Base-by-base conservation (phyloP, 768 basidiomycete species). In the Baorangia bicolor region DNA sequence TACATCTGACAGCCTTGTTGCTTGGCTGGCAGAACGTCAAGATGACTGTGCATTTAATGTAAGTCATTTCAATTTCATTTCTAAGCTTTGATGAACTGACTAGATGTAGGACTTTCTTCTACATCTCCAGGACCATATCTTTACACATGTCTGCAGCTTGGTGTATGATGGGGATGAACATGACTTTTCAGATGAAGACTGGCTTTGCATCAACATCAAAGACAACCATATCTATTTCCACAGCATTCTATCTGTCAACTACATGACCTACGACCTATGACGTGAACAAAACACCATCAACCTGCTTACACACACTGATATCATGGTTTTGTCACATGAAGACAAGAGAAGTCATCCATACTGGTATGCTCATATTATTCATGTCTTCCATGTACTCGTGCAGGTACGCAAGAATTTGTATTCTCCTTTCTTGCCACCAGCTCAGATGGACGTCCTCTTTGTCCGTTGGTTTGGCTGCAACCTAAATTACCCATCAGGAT, bases 401-500 rank as follows among this genome's bases (percentile, higher is more conserved):
- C 28, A 28, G 28, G 28, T 9, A 28, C 8, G 8, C 1, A 5
- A 28, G 28, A 28, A 28, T 9, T 1, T 28, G 9, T 28, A 28
- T 9, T 28, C 28, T 1, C 28, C 8, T 5, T 28, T 28, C 28
- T 28, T 9, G 8, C 28, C 5, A 1, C 53, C 53, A 0, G 53
- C 58, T 2, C 58, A 53, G 2, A 72, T 79, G 61, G 69, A 77
- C 5, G 73, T 80, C 28, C 57, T 82, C 2, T 79, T 74, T 68
- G 75, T 81, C 0, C 64, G 68, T 1, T 77, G 77, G 75, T 66
- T 76, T 40, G 67, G 72, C 0, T 49, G 53, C 0, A 73, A 28
- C 9, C 6, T 28, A 9, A 28, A 28, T 28, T 28, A 28, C 9
- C 28, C 5, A 5, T 28, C 28, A 28, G 28, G 8, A 3, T 28